Conservation (phyloP, 2,329 filamentous ascomycete genomes). For the Neonectria magnoliae region DNA sequence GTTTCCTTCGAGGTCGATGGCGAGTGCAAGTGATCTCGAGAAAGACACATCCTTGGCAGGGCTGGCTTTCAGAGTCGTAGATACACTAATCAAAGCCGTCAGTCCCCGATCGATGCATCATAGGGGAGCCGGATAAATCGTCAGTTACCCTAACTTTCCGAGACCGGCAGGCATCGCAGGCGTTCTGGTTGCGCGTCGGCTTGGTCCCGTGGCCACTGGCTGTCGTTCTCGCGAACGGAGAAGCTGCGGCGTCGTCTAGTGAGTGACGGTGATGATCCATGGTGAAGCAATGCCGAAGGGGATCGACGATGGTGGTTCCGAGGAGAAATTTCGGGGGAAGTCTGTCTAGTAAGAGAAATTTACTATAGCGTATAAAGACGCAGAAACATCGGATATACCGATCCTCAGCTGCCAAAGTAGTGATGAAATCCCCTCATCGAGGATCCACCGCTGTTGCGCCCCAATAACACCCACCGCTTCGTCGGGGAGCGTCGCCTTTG, state of each 20-base stretch:
- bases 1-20: constrained; percentile 34
- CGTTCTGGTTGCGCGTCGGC: constrained; percentile 32
- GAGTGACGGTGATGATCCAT: not conserved
- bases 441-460: constrained; percentile 10
- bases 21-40: constrained; percentile 33
- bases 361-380: constrained; percentile 11
- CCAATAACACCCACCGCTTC: constrained; percentile 7
- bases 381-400: constrained; percentile 38
- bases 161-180: constrained; percentile 38
- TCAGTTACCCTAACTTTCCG: constrained; percentile 34
- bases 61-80: constrained; percentile 17
- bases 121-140: not conserved
- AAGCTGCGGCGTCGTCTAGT: not conserved
- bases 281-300: not conserved
- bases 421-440: constrained; percentile 2
- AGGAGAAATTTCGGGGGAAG: constrained; percentile 39
- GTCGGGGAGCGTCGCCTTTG: not conserved
- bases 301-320: constrained; percentile 3
- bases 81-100: constrained; percentile 25
- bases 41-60: constrained; percentile 34
- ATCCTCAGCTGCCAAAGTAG: not conserved
- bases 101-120: not conserved
- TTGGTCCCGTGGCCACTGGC: constrained; percentile 4
- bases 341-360: not conserved
- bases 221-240: constrained; percentile 1